Evolutionary conservation across 1,139 yeast genomes (phyloP), one percentile per base, ranked within the genome.

Genomic region (Candida mesenterica): DNA sequence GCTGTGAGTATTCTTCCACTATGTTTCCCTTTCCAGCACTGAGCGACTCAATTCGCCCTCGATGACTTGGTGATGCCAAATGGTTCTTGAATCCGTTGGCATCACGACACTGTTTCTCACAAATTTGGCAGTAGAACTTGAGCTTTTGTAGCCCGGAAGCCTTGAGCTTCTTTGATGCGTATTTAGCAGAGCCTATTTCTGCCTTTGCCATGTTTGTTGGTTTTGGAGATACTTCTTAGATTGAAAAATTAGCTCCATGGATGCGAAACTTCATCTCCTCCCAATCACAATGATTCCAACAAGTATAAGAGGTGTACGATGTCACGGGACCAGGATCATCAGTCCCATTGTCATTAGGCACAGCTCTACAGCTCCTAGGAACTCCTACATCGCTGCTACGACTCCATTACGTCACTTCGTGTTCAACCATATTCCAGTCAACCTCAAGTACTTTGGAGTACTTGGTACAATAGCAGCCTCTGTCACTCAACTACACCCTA

Each of bases 81-180:
- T 92, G 99, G 54, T 92, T 85, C 53, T 84, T 82, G 65, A 86
- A 92, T 23, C 98, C 99, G 60, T 92, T 92, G 44, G 86, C 92
- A 56, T 94, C 99, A 37, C 97, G 68, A 57, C 97, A 90, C 61
- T 92, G 99, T 53, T 90, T 88, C 52, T 74, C 77, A 52, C 99
- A 92, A 2, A 87, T 74, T 57, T 92, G 98, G 57, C 99, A 92
- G 59, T 89, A 92, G 71, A 77, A 92, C 44, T 78, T 74, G 33
- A 94, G 74, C 52, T 86, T 82, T 58, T 90, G 97, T 13, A 90
- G 77, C 5, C 97, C 97, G 27, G 79, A 70, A 14, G 90, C 78
- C 59, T 88, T 86, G 68, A 86, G 74, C 55, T 82, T 81, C 50
- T 86, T 88, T 28, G 92, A 74, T 40, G 83, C 67, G 55, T 79